These are phyloP conservation scores for Gryganskiella cystojenkinii DNA, from an alignment of 192 early-diverging fungal species.

Conservation along the genomic window DNA sequence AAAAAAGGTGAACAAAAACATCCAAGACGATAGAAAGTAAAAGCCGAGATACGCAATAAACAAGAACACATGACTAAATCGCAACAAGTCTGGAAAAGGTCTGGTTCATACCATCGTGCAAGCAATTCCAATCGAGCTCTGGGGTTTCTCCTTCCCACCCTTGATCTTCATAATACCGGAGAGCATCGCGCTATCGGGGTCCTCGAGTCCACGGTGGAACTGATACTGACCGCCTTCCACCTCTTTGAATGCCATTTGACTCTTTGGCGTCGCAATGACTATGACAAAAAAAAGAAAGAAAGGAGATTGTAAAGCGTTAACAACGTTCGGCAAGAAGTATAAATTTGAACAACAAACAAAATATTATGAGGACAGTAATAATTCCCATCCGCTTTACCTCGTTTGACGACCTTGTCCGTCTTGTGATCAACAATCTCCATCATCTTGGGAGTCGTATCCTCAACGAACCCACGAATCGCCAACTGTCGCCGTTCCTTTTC, in stretches of 20 bases:
- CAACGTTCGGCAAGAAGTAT: not conserved
- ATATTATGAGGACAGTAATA: not conserved
- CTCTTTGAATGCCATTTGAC: not conserved
- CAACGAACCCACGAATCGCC: not conserved
- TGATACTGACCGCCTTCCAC: conserved; percentile 19
- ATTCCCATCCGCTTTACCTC: conserved; percentile 8
- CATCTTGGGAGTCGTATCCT: not conserved
- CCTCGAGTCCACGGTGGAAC: conserved; percentile 38
- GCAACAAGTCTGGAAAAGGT: not conserved
- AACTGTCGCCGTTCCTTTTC: not conserved
- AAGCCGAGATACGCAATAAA: no score
- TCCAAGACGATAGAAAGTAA: not conserved
- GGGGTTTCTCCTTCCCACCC: conserved; percentile 14
- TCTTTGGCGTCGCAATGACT: conserved; percentile 17
- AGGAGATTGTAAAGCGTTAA: not conserved
- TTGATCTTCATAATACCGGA: conserved; percentile 29
- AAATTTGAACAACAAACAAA: not conserved
- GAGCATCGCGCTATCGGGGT: conserved; percentile 5
- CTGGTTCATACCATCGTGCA: conserved; percentile 15
- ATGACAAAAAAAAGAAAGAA: not conserved
- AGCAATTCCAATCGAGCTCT: conserved; percentile 1
- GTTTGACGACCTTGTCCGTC: not conserved
- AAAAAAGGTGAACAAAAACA: no score
- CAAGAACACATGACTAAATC: no score
- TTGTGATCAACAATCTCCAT: not conserved